These are phyloP conservation scores for Cornus suecica DNA, from an alignment of 148 eudicot genomes.

Conservation along the genomic window DNA sequence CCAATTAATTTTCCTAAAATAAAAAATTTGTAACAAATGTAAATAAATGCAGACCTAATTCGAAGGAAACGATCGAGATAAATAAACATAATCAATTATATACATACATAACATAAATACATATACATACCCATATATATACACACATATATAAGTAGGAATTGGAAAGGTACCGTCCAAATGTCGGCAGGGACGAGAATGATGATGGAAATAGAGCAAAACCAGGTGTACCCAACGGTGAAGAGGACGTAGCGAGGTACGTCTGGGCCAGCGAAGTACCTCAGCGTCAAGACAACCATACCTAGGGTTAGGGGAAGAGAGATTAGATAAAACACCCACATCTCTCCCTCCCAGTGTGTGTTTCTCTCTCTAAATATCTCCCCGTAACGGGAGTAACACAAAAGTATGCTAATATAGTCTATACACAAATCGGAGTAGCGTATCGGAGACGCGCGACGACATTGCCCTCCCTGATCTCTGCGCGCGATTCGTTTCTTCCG, in stretches of 20 bases:
- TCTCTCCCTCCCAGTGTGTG: conserved; percentile 11
- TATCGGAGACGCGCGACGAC: background rate
- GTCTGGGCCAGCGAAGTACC: conserved; percentile 74
- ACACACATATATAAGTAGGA: background rate
- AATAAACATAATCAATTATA: too few species aligned
- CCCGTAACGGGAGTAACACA: background rate
- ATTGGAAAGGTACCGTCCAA: conserved; percentile 58
- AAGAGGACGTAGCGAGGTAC: conserved; percentile 68
- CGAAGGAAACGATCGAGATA: too few species aligned
- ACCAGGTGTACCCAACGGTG: conserved; percentile 95
- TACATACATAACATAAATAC: too few species aligned
- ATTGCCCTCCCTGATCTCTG: background rate
- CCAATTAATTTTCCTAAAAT: too few species aligned
- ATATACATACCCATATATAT: background rate
- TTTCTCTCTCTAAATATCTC: conserved; percentile 2
- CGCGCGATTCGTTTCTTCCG: background rate
- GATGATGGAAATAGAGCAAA: conserved; percentile 84
- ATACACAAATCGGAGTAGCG: background rate
- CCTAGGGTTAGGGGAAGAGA: conserved; percentile 77
- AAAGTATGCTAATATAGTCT: background rate
- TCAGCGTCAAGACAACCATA: conserved; percentile 71
- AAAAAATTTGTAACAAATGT: too few species aligned
- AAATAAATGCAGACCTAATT: too few species aligned
- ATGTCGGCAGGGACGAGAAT: conserved; percentile 94
- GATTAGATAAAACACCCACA: conserved; percentile 91